These are phyloP conservation scores for Phenoliferia sp. DNA, from an alignment of 1,284 basidiomycete genomes.

Conservation along the genomic window DNA sequence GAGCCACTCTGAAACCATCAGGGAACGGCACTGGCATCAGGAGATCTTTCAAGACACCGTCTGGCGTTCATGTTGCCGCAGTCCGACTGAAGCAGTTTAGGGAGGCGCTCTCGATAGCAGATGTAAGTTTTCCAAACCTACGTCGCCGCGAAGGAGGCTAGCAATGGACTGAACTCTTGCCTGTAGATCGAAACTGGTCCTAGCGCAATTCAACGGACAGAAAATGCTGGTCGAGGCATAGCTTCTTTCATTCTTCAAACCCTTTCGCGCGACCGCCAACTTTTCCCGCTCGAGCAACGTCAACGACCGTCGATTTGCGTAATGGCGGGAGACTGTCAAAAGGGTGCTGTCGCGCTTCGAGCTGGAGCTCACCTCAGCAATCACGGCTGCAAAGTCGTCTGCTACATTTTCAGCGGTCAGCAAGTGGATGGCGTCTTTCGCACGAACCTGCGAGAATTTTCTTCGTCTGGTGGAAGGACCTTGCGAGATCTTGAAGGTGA, in stretches of 20 bases:
- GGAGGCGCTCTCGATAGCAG: slow-evolving; percentile 31
- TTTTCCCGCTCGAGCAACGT: neutral
- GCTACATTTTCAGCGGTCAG: neutral
- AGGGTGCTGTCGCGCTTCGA: slow-evolving; percentile 10
- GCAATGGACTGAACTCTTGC: neutral
- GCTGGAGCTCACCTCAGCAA: slow-evolving; percentile 13
- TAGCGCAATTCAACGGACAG: slow-evolving; percentile 25
- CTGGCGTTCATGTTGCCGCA: slow-evolving; percentile 1
- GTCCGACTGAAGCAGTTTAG: slow-evolving; percentile 25
- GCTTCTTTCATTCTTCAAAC: slow-evolving; percentile 11
- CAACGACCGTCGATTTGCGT: slow-evolving; percentile 14
- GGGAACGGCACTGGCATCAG: neutral
- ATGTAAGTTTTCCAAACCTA: slow-evolving; percentile 5
- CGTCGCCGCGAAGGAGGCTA: too few relatives aligned
- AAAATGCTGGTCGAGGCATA: slow-evolving; percentile 28
- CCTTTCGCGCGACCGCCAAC: slow-evolving; percentile 1
- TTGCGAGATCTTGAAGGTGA: slow-evolving; percentile 12
- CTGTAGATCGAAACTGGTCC: slow-evolving; percentile 33
- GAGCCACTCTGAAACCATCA: neutral
- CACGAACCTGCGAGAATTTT: slow-evolving; percentile 14
- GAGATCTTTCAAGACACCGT: slow-evolving; percentile 2
- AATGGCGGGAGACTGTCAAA: slow-evolving; percentile 14
- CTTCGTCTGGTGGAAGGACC: slow-evolving; percentile 17
- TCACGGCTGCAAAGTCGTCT: slow-evolving; percentile 17
- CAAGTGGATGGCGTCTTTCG: neutral